Base-by-base conservation (phyloP, 2,329 filamentous ascomycete species). In the Fusarium torreyae region DNA sequence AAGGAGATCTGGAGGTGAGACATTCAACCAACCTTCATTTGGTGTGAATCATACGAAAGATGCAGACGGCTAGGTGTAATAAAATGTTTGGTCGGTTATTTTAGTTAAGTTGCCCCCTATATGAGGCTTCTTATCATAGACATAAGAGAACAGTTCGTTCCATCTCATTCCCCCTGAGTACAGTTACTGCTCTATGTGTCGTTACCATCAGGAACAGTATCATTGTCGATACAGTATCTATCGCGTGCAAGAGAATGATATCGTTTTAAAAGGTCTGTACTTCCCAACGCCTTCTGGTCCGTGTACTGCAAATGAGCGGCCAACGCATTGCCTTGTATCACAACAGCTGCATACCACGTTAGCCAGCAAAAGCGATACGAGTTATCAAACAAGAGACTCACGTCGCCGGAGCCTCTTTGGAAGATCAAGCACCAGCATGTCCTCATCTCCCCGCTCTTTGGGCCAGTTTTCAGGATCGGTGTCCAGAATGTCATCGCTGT, bases 251-350 rank as follows among this genome's bases (percentile, higher is more conserved):
- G 31, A n/a, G 68, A 57, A 14, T n/a, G 39, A 33, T 70, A 71
- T 53, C 68, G 24, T 10, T n/a, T 22, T n/a, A 71, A 31, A 2
- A 70, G 54, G 4, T 70, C 68, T 11, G 68, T 68, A 4, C 45
- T 17, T 8, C 15, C 15, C 2, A 71, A 22, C 15, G 14, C 8
- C 3, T 7, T 10, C 15, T 70, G 68, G 24, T 71, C 59, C 49
- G 10, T 46, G n/a, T 70, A 71, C 8, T 71, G 68, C 5, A 66
- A 71, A 15, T 69, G 68, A 5, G 68, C 60, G 5, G 63, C 68
- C 5, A 70, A 17, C 3, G 68, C 68, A 17, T 58, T 43, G 3
- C 68, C 68, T 7, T 55, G 42, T 15, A 70, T 57, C 8, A 71
- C 50, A 17, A 70, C 68, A 54, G 53, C 68, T 71, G 36, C 6